Evolutionary conservation across 1,139 yeast species (phyloP).

Genomic region (Lodderomyces metapsilosis): DNA sequence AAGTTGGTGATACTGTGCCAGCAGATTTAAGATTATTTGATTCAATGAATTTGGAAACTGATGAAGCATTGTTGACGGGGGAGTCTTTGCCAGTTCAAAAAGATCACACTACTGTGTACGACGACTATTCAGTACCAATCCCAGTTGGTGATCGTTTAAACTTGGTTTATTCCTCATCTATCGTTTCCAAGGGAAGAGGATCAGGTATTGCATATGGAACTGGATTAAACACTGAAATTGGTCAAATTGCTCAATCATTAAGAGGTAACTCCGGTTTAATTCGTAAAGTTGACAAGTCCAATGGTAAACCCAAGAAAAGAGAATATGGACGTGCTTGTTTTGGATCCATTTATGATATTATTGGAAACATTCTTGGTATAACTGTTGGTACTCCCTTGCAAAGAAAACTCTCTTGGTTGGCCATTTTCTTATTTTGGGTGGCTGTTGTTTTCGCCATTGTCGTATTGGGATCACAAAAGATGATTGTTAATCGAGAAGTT

Average conservation of each 20-base stretch:
- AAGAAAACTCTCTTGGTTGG: slow-evolving; percentile 65
- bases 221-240: slow-evolving; percentile 74
- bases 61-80: slow-evolving; percentile 78
- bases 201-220: slow-evolving; percentile 65
- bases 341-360: slow-evolving; percentile 38
- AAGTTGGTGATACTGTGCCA: slow-evolving; percentile 78
- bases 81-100: slow-evolving; percentile 77
- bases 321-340: slow-evolving; percentile 51
- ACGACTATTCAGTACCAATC: slow-evolving; percentile 27
- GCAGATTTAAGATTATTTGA: slow-evolving; percentile 69
- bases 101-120: slow-evolving; percentile 43
- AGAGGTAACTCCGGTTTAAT: slow-evolving; percentile 27
- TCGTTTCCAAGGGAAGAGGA: slow-evolving; percentile 77
- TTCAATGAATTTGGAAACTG: slow-evolving; percentile 69
- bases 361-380: slow-evolving; percentile 72
- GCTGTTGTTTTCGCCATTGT: slow-evolving; percentile 78
- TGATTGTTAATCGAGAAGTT: slow-evolving; percentile 64
- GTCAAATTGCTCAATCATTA: slow-evolving; percentile 69
- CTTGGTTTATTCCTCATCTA: slow-evolving; percentile 69
- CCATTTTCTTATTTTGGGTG: slow-evolving; percentile 62
- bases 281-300: slow-evolving; percentile 24
- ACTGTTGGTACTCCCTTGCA: slow-evolving; percentile 78
- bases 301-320: slow-evolving; percentile 25
- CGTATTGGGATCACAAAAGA: slow-evolving; percentile 76
- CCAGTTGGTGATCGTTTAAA: slow-evolving; percentile 79